Conservation (phyloP, 2,329 filamentous ascomycete species). For the Truncatella angustata region DNA sequence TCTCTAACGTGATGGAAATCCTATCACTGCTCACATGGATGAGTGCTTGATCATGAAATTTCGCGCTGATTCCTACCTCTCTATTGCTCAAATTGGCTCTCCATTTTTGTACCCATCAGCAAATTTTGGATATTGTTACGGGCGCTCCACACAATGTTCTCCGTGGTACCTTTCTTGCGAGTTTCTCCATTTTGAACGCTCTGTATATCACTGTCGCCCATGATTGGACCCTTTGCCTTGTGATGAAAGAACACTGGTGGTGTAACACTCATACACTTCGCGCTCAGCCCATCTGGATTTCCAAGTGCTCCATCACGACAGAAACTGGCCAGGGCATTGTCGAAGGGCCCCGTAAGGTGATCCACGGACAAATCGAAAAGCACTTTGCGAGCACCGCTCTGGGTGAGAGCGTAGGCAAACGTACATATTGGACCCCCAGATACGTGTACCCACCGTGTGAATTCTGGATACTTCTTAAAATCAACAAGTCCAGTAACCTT, state of each 20-base stretch:
- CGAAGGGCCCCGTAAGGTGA: constrained; percentile 25
- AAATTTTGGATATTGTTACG: constrained; percentile 29
- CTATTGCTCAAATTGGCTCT: constrained; percentile 22
- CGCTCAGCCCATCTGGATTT: constrained; percentile 16
- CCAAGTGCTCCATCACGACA: neutral
- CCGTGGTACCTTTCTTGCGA: constrained; percentile 2
- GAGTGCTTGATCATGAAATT: too few relatives aligned
- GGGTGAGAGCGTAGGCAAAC: constrained; percentile 31
- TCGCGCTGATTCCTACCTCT: neutral
- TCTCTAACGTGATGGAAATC: neutral
- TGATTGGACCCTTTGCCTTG: constrained; percentile 30
- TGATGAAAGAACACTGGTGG: constrained; percentile 34
- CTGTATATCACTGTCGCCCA: constrained; percentile 20
- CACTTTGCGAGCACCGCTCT: constrained; percentile 23
- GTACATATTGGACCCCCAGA: constrained; percentile 23
- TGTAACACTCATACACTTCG: constrained; percentile 31
- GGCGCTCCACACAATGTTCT: constrained; percentile 31
- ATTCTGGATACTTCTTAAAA: constrained; percentile 18
- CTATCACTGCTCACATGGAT: neutral
- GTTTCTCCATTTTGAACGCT: constrained; percentile 28
- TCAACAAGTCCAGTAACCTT: constrained; percentile 25
- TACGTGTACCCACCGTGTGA: constrained; percentile 24
- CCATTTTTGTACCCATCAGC: constrained; percentile 22
- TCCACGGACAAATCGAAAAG: constrained; percentile 27
- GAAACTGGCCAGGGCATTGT: constrained; percentile 26